Evolutionary conservation across 1,139 yeast genomes (phyloP).

Genomic region (Lodderomyces metapsilosis): DNA sequence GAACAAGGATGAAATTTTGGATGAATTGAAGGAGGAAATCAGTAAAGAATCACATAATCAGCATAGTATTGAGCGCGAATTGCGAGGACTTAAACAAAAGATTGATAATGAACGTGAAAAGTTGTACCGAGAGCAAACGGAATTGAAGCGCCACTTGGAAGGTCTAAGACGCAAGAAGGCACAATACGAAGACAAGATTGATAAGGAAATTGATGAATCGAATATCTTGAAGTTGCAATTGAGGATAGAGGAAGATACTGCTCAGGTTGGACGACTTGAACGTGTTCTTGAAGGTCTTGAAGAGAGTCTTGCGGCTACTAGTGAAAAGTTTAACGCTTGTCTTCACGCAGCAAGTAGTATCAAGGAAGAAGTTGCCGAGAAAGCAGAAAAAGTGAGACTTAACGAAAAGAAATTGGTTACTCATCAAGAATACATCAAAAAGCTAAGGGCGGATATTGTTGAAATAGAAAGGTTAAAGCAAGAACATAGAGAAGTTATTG

Average conservation of each 20-base stretch:
- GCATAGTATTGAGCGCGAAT: constrained; percentile 18
- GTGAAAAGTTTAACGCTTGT: constrained; percentile 7
- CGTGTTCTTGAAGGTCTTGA: constrained; percentile 28
- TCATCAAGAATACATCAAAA: constrained; percentile 14
- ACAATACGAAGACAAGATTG: constrained; percentile 28
- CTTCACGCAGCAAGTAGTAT: constrained; percentile 11
- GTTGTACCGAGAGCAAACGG: not conserved
- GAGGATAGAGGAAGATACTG: constrained; percentile 29
- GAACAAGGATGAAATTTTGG: constrained; percentile 19
- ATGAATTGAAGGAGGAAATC: constrained; percentile 17
- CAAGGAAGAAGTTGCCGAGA: constrained; percentile 11
- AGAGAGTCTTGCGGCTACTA: constrained; percentile 20
- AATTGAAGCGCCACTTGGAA: constrained; percentile 18
- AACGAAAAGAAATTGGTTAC: constrained; percentile 10
- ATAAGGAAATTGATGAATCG: constrained; percentile 35
- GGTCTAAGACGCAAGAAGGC: constrained; percentile 18
- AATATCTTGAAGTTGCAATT: constrained; percentile 30
- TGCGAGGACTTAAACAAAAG: constrained; percentile 17
- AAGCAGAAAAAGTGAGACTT: not conserved
- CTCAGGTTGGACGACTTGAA: constrained; percentile 26
- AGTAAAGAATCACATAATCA: constrained; percentile 15
- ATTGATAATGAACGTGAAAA: constrained; percentile 13
- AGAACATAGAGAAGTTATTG: constrained; percentile 6
- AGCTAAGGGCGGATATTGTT: constrained; percentile 6
- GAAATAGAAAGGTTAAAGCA: constrained; percentile 7